A percentile compares a stretch with the other conserved stretches of the same genome.
These are phyloP conservation scores for Aquilaria yunnanensis DNA, from an alignment of 345 rosid genomes.

Conservation along the genomic window DNA sequence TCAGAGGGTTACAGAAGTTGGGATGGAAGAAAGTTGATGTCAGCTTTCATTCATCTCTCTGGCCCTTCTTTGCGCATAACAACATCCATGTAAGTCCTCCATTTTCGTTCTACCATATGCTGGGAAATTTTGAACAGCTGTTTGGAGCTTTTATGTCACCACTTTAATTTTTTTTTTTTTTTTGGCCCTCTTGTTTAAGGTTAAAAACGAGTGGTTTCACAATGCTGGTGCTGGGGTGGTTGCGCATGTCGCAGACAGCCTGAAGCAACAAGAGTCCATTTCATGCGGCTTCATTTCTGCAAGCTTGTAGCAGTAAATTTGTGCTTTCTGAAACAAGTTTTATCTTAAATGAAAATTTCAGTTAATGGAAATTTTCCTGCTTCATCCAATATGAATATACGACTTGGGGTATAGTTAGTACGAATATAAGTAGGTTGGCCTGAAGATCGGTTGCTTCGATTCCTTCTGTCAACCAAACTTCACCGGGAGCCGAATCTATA, in stretches of 20 bases:
- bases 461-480: too few species aligned
- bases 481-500: too few species aligned
- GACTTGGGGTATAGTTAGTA: too few species aligned
- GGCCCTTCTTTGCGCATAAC: slow-evolving; percentile 97
- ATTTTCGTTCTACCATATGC: slow-evolving; percentile 5
- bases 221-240: slow-evolving; percentile 89
- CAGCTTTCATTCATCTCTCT: slow-evolving; percentile 85
- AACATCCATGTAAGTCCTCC: slow-evolving; percentile 63
- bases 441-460: too few species aligned
- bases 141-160: not conserved
- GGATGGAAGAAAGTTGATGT: slow-evolving; percentile 98
- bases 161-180: not conserved
- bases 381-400: not conserved
- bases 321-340: not conserved
- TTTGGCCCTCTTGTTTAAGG: slow-evolving; percentile 30
- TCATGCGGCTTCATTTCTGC: slow-evolving; percentile 40
- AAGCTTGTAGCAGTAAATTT: slow-evolving; percentile 40
- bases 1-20: slow-evolving; percentile 67
- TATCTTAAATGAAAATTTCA: too few species aligned
- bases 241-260: slow-evolving; percentile 90
- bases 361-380: too few species aligned
- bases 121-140: not conserved
- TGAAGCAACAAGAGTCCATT: slow-evolving; percentile 65
- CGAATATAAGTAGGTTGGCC: too few species aligned
- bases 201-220: slow-evolving; percentile 79